Percentiles rank a stretch among this genome's conserved stretches.
These are phyloP conservation scores for Phytophthora foliorum DNA, from an alignment of 352 stramenopile genomes.

Conservation along the genomic window DNA sequence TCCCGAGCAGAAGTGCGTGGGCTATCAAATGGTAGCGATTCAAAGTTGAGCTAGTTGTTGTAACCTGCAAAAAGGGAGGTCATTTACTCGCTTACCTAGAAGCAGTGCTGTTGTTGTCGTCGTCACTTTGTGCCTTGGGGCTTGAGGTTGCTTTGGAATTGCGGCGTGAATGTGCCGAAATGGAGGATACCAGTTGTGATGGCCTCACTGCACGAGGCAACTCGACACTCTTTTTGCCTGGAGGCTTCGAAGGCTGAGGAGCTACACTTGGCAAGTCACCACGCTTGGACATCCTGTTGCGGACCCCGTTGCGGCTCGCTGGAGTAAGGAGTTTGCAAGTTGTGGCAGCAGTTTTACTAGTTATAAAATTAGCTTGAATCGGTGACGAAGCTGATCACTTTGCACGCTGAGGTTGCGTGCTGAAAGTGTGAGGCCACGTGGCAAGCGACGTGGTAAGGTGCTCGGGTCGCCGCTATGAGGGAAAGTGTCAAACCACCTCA, in stretches of 20 bases:
- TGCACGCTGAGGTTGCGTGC: not conserved
- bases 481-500: slow-evolving; percentile 29
- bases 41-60: not conserved
- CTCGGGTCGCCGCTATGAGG: slow-evolving; percentile 11
- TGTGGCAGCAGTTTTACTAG: not conserved
- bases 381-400: not conserved
- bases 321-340: not conserved
- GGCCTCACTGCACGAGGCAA: slow-evolving; percentile 20
- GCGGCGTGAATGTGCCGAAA: slow-evolving; percentile 8
- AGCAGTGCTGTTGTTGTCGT: slow-evolving; percentile 25
- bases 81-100: slow-evolving; percentile 20
- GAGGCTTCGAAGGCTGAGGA: slow-evolving; percentile 28
- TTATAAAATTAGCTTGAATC: slow-evolving; percentile 16
- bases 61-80: not conserved
- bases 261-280: not conserved
- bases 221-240: slow-evolving; percentile 18
- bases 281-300: slow-evolving; percentile 29
- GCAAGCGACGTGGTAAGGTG: not conserved
- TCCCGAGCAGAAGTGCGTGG: slow-evolving; percentile 33
- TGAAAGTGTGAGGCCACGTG: not conserved
- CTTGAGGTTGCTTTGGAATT: slow-evolving; percentile 17
- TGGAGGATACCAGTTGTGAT: slow-evolving; percentile 16
- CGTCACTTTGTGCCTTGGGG: not conserved
- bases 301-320: not conserved
- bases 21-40: slow-evolving; percentile 11